These are phyloP conservation scores for Fusarium compactum DNA, from an alignment of 2,329 filamentous ascomycete species.

Conservation along the genomic window DNA sequence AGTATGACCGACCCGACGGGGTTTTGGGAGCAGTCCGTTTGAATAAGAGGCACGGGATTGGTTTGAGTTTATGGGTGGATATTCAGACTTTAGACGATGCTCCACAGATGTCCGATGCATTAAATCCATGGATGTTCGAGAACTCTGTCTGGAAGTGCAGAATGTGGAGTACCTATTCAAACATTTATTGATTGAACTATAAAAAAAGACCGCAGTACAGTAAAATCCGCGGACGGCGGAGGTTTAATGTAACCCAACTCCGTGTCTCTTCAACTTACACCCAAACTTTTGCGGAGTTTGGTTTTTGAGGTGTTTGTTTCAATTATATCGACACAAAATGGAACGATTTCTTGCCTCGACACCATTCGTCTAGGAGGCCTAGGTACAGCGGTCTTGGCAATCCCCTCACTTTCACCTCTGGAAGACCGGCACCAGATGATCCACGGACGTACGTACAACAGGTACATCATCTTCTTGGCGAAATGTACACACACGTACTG, in stretches of 20 bases:
- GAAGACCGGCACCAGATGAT: slow-evolving; percentile 29
- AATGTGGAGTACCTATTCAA: background rate
- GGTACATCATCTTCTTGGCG: slow-evolving; percentile 20
- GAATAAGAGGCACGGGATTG: slow-evolving; percentile 15
- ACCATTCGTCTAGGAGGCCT: slow-evolving; percentile 1
- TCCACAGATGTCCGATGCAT: slow-evolving; percentile 16
- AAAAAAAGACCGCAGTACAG: background rate
- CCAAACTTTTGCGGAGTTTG: slow-evolving; percentile 4
- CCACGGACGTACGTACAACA: slow-evolving; percentile 10
- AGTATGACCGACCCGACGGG: slow-evolving; percentile 30
- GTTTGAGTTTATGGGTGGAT: slow-evolving; percentile 16
- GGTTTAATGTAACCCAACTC: background rate
- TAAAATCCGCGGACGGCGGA: slow-evolving; percentile 23
- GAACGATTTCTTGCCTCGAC: slow-evolving; percentile 8
- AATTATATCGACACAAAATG: background rate
- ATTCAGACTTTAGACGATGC: background rate
- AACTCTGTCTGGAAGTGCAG: slow-evolving; percentile 12
- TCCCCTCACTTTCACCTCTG: slow-evolving; percentile 3
- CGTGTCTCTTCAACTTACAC: background rate
- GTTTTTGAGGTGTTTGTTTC: background rate
- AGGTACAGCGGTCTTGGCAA: slow-evolving; percentile 17
- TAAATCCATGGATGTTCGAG: slow-evolving; percentile 23
- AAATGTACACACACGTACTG: slow-evolving; percentile 1
- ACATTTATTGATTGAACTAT: background rate
- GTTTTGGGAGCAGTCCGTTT: slow-evolving; percentile 17